Evolutionary conservation across 2,329 filamentous ascomycete species (phyloP), one percentile per base, ranked within the genome.

Genomic region (Ceratocystis huliohia): DNA sequence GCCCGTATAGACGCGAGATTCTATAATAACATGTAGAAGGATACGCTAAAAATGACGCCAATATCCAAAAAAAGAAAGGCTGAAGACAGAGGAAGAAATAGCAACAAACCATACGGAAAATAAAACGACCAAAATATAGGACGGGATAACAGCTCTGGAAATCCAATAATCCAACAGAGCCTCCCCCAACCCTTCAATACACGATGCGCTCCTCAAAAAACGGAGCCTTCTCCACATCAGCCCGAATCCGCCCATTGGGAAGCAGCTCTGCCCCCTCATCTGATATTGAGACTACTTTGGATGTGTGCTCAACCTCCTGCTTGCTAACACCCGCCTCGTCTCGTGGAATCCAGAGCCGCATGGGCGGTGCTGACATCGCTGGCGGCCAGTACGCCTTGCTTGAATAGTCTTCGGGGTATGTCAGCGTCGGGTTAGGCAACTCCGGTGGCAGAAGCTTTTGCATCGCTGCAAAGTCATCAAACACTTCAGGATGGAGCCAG

Each of bases 401-500:
- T 69, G 82, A 76, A 73, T 88, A 88, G 65, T 83, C 78, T 0
- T 78, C 75, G 0, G 81, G 74, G 70, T 89, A 89, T 15, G 68
- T 67, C 22, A 69, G 30, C 0, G 69, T 69, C 10, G 72, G 71
- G 44, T 68, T 57, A 0, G 73, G 71, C 6, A 70, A 63, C 44
- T 70, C 69, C 8, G 44, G 46, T 1, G 71, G 70, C 5, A 72
- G 66, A 53, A 59, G 48, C 44, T 64, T 70, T 3, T 1, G 81
- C 76, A 68, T 78, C 2, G 84, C 79, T 20, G 81, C 76, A 73
- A 94, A 95, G 75, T 90, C 84, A 69, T 84, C 80, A 74, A 91
- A 89, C 66, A 85, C 80, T 76, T 93, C 88, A 0, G 91, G 91
- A 71, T 88, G 88, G 67, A 96, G 76, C 78, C 88, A 96, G 69